Base-by-base conservation (phyloP, 345 rosid species). In the Eucalyptus coolabah region DNA sequence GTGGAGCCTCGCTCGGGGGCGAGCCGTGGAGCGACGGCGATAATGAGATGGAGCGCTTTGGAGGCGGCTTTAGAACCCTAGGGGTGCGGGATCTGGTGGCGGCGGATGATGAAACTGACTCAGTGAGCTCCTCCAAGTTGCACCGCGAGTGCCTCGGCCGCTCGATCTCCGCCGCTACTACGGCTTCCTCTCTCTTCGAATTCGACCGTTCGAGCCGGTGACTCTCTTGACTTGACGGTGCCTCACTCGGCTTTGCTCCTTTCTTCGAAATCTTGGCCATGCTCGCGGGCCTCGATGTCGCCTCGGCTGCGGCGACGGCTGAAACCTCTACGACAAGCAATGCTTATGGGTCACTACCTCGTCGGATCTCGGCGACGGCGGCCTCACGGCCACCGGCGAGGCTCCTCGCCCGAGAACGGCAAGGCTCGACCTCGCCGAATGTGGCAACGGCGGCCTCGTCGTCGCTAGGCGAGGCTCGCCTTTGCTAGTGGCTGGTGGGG, bases 11-110 rank as follows among this genome's bases (percentile, higher is more conserved):
- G 17, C 42, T 54, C 87, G 13, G 21, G 44, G 67, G 34, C 2
- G 50, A 42, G 50, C 51, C 30, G 34, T 95, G 92, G 6, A 88
- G 72, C 11, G 88, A 67, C 5, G 90, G 51, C 12, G 92, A 54
- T 30, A 89, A 50, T 1, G 93, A 88, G n/a, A 90, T 80, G 18
- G 93, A 94, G 13, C 94, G 96, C 90, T 93, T 95, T 3, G 98
- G 99, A 12, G 99, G 99, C 17, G 99, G 99, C 88, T 95, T 98
- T 0, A 98, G 99, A 30, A 98, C 95, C 87, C 99, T 91, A 16
- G 99, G 98, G 88, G 87, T 88, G 13, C 98, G 97, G 90, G 98
- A 95, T 94, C 95, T 95, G 91, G 95, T 88, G 50, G 85, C 18
- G 45, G 51, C 89, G 26, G 95, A 89, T 10, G 80, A n/a, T 49